phyloP scores from a whole-genome alignment of 768 basidiomycete species.

The Lyophyllum shimeji region DNA sequence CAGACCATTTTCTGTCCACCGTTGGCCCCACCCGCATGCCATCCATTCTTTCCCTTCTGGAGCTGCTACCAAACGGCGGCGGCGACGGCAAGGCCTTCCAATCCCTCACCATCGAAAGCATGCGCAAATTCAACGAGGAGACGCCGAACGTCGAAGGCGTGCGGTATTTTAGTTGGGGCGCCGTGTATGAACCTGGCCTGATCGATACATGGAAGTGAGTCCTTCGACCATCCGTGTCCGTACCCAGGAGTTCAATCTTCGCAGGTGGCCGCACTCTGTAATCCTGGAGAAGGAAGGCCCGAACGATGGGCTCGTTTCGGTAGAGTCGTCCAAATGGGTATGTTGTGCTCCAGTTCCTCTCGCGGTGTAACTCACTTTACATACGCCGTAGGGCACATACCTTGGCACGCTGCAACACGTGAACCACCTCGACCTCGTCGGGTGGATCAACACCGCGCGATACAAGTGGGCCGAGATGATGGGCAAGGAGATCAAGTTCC shows the following conservation, averaged over 20 bases:
- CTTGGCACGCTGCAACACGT: constrained; percentile 90
- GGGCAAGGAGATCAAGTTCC: constrained; percentile 89
- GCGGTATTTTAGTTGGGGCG: constrained; percentile 95
- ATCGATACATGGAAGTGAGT: constrained; percentile 84
- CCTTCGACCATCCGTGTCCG: constrained; percentile 9
- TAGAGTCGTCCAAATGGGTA: constrained; percentile 85
- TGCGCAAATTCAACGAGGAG: constrained; percentile 86
- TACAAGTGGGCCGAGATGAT: constrained; percentile 89
- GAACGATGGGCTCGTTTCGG: constrained; percentile 92
- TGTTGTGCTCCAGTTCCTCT: constrained; percentile 10
- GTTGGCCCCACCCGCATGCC: constrained; percentile 70
- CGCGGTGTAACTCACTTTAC: not conserved
- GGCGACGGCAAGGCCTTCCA: constrained; percentile 96
- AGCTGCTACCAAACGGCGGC: constrained; percentile 86
- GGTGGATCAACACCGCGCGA: constrained; percentile 88
- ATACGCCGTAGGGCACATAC: constrained; percentile 73
- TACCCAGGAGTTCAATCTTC: constrained; percentile 14
- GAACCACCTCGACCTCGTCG: constrained; percentile 90
- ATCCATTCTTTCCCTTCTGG: constrained; percentile 70
- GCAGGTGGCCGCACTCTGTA: constrained; percentile 72
- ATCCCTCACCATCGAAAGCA: constrained; percentile 78
- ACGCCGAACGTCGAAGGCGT: constrained; percentile 79
- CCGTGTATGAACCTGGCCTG: constrained; percentile 82
- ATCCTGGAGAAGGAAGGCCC: constrained; percentile 86
- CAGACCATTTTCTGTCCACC: constrained; percentile 82